These are phyloP conservation scores for Hypoxylon sp. DNA, from an alignment of 2,329 filamentous ascomycete genomes.

Conservation along the genomic window DNA sequence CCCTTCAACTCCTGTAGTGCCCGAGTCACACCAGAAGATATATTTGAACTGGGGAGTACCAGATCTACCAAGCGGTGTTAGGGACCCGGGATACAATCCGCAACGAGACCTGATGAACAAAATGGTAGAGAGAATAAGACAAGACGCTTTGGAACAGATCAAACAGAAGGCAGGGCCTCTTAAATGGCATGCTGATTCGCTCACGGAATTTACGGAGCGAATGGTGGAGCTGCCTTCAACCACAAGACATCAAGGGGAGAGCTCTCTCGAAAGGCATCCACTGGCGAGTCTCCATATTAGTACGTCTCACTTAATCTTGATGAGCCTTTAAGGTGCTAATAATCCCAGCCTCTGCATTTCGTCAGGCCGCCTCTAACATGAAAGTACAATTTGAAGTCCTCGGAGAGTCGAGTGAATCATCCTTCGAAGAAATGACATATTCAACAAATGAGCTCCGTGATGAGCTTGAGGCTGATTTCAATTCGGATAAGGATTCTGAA, in stretches of 20 bases:
- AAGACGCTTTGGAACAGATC: constrained; percentile 49
- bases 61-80: constrained; percentile 27
- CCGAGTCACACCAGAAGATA: constrained; percentile 58
- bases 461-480: constrained; percentile 54
- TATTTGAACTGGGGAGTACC: constrained; percentile 60
- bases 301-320: constrained; percentile 8
- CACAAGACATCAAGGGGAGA: not conserved
- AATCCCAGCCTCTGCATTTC: not conserved
- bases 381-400: not conserved
- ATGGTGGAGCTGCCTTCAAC: not conserved
- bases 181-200: constrained; percentile 46
- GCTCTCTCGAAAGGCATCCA: constrained; percentile 3
- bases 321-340: constrained; percentile 1
- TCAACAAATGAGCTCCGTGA: not conserved
- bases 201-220: constrained; percentile 46
- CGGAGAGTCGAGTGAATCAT: constrained; percentile 17
- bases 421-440: not conserved
- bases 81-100: constrained; percentile 30
- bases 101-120: constrained; percentile 49
- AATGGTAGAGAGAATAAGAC: constrained; percentile 47
- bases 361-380: not conserved
- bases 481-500: constrained; percentile 42
- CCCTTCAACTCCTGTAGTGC: constrained; percentile 53
- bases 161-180: constrained; percentile 25
- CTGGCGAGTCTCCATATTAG: not conserved